Percentiles rank a stretch among this genome's conserved stretches.
phyloP scores from a whole-genome alignment of 805 yeast genomes.

The Cyberlindnera nakhonratchasimensis region DNA sequence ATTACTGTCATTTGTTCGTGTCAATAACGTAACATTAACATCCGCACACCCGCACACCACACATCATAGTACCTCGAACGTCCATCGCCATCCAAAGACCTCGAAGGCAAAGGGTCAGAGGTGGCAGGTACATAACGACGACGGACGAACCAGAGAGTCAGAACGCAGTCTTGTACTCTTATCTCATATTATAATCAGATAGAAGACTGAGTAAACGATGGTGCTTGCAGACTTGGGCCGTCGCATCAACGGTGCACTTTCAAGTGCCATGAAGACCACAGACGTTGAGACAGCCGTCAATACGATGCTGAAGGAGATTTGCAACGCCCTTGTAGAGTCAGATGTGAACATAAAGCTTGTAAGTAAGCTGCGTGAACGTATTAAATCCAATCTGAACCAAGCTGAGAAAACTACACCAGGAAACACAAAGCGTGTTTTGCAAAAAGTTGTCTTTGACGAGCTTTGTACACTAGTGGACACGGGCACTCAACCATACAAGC shows the following conservation, averaged over 20 bases:
- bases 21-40: not conserved
- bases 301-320: constrained; percentile 77
- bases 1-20: too few species aligned
- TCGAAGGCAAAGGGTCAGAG: too few species aligned
- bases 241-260: constrained; percentile 70
- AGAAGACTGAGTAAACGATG: constrained; percentile 37
- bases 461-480: constrained; percentile 82
- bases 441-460: constrained; percentile 93
- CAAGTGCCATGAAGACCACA: constrained; percentile 54
- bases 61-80: too few species aligned
- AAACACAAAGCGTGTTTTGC: constrained; percentile 76
- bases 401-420: constrained; percentile 44
- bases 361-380: constrained; percentile 66
- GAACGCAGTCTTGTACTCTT: too few species aligned
- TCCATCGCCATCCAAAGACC: too few species aligned
- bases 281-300: constrained; percentile 63
- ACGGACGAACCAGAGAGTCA: too few species aligned
- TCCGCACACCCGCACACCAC: not conserved
- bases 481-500: constrained; percentile 60
- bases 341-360: constrained; percentile 91
- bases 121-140: too few species aligned
- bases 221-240: constrained; percentile 78
- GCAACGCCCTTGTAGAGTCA: constrained; percentile 87
- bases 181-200: not conserved
- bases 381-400: constrained; percentile 53